A percentile compares a stretch with the other conserved stretches of the same genome.
phyloP scores from a whole-genome alignment of 2,329 filamentous ascomycete genomes.

The Mycogone perniciosa region DNA sequence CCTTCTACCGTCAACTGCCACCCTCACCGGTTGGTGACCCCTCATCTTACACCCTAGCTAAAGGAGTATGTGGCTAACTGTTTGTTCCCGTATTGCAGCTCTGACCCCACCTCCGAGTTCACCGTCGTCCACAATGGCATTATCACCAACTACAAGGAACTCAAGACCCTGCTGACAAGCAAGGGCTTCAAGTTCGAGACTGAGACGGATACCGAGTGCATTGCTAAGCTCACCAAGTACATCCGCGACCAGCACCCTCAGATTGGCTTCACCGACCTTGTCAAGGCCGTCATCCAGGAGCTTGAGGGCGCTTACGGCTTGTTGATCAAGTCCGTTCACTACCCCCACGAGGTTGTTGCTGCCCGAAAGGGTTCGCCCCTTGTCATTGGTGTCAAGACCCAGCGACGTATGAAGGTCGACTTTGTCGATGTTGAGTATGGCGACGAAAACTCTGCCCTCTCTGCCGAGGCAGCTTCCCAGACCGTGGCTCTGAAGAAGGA shows the following conservation, averaged over 20 bases:
- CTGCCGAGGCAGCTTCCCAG: slow-evolving; percentile 91
- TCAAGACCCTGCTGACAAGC: slow-evolving; percentile 83
- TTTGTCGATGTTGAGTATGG: slow-evolving; percentile 98
- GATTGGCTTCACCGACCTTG: slow-evolving; percentile 92
- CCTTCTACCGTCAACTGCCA: slow-evolving; percentile 96
- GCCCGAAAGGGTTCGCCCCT: slow-evolving; percentile 97
- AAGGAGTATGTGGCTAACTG: neutral
- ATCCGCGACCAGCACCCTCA: slow-evolving; percentile 90
- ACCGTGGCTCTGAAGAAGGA: slow-evolving; percentile 95
- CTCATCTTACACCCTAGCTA: neutral
- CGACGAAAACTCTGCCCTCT: slow-evolving; percentile 74
- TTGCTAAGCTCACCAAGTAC: slow-evolving; percentile 98
- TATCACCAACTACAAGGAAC: slow-evolving; percentile 99
- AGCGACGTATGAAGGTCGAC: slow-evolving; percentile 99
- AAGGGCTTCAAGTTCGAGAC: slow-evolving; percentile 99
- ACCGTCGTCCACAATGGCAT: slow-evolving; percentile 98
- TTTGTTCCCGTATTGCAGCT: slow-evolving; percentile 47
- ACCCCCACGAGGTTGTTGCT: slow-evolving; percentile 94
- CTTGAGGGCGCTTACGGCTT: slow-evolving; percentile 96
- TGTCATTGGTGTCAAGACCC: slow-evolving; percentile 92
- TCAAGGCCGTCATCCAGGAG: slow-evolving; percentile 97
- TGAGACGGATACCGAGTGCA: slow-evolving; percentile 98
- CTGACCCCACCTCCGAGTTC: slow-evolving; percentile 93
- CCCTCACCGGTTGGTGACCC: slow-evolving; percentile 72
- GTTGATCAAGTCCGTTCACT: slow-evolving; percentile 96